A percentile compares a stretch with the other conserved stretches of the same genome.
phyloP scores from a whole-genome alignment of 495 filamentous ascomycete genomes.

The Aspergillus avenaceus region DNA sequence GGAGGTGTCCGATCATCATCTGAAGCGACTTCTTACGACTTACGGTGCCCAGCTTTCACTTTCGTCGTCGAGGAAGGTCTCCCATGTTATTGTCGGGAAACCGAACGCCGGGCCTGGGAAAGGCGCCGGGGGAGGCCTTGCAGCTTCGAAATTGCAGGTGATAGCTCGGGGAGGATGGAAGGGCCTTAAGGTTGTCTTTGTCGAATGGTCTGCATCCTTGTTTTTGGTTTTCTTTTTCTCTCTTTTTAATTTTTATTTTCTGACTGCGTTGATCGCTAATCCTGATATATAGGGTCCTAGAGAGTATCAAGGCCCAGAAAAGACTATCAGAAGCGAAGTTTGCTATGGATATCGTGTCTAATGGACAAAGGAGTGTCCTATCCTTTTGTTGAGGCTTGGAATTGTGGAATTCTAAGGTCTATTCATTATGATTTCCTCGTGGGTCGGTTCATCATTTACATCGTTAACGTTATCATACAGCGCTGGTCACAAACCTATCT shows the following conservation, averaged over 20 bases:
- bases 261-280: neutral
- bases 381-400: slow-evolving; percentile 35
- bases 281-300: slow-evolving; percentile 57
- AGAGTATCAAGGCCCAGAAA: slow-evolving; percentile 73
- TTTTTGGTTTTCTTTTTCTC: slow-evolving; percentile 9
- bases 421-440: slow-evolving; percentile 18
- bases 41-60: slow-evolving; percentile 70
- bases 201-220: slow-evolving; percentile 66
- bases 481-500: slow-evolving; percentile 7
- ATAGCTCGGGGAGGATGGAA: slow-evolving; percentile 53
- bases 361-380: slow-evolving; percentile 60
- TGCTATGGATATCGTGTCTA: slow-evolving; percentile 53
- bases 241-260: neutral
- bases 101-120: slow-evolving; percentile 37
- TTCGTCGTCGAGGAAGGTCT: slow-evolving; percentile 68
- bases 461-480: slow-evolving; percentile 19
- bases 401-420: slow-evolving; percentile 3
- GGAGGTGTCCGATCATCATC: slow-evolving; percentile 75
- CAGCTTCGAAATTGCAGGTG: slow-evolving; percentile 80
- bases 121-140: slow-evolving; percentile 68
- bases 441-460: slow-evolving; percentile 19
- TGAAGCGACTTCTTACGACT: slow-evolving; percentile 71
- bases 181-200: slow-evolving; percentile 75
- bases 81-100: slow-evolving; percentile 79
- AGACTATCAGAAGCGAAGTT: slow-evolving; percentile 73